A percentile compares a stretch with the other conserved stretches of the same genome.
These are phyloP conservation scores for Septoria linicola DNA, from an alignment of 2,329 filamentous ascomycete genomes.

Conservation along the genomic window DNA sequence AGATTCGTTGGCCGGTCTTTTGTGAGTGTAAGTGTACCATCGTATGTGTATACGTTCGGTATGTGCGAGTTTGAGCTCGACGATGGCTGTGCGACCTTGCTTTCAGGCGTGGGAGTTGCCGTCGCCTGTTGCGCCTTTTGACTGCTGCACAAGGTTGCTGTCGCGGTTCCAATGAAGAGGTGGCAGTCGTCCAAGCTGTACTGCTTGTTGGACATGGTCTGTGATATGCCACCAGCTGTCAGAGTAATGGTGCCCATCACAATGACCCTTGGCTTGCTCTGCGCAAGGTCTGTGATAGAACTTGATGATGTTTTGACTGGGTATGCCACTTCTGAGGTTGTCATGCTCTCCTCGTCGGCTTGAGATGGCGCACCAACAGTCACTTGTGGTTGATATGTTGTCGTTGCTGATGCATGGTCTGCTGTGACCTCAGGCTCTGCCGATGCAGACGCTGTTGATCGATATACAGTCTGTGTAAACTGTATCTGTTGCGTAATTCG, in stretches of 20 bases:
- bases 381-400: neutral
- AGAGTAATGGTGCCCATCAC: conserved; percentile 1
- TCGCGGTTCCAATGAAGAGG: neutral
- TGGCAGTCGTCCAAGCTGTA: conserved; percentile 2
- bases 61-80: neutral
- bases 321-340: neutral
- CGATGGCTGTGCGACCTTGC: neutral
- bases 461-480: neutral
- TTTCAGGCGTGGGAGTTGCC: neutral
- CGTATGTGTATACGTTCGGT: too few relatives aligned
- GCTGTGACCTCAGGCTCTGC: neutral
- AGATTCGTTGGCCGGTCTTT: too few relatives aligned
- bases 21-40: too few relatives aligned
- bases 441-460: neutral
- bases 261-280: neutral
- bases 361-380: neutral
- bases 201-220: neutral
- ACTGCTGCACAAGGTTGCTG: neutral
- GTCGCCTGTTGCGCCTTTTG: neutral
- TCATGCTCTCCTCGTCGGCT: too few relatives aligned
- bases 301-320: neutral
- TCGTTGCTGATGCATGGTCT: neutral
- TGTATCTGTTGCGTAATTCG: conserved; percentile 1
- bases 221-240: neutral
- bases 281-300: neutral